Percentiles rank a stretch among this genome's conserved stretches.
phyloP scores from a whole-genome alignment of 495 filamentous ascomycete species.

The Pseudevernia furfuracea region DNA sequence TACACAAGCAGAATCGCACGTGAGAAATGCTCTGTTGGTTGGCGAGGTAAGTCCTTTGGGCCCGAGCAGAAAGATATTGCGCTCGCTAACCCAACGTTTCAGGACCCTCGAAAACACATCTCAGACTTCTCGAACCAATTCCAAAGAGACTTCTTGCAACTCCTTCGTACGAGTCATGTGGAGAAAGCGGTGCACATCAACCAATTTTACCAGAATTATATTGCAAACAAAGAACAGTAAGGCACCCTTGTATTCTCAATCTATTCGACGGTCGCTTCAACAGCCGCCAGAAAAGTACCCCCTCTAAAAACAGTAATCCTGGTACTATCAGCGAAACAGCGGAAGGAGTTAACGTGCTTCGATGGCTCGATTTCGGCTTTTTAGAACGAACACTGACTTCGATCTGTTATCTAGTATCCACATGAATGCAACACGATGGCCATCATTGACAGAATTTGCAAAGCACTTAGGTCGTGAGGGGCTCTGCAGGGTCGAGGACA shows the following conservation, averaged over 20 bases:
- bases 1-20: slow-evolving; percentile 69
- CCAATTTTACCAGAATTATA: slow-evolving; percentile 88
- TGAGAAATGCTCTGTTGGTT: slow-evolving; percentile 53
- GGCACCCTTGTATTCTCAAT: background rate
- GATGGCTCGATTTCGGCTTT: background rate
- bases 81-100: background rate
- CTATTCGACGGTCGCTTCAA: background rate
- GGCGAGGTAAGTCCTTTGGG: background rate
- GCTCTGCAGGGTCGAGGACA: slow-evolving; percentile 79
- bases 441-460: slow-evolving; percentile 75
- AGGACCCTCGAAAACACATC: slow-evolving; percentile 37
- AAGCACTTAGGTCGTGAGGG: slow-evolving; percentile 77
- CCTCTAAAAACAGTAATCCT: background rate
- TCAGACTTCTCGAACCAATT: slow-evolving; percentile 72
- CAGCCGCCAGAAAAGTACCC: background rate
- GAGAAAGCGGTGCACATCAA: slow-evolving; percentile 81
- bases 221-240: slow-evolving; percentile 64
- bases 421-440: slow-evolving; percentile 89
- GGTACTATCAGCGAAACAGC: background rate
- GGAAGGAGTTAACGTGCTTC: background rate
- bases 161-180: slow-evolving; percentile 70
- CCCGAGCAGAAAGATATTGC: background rate
- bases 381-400: background rate
- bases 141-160: slow-evolving; percentile 64
- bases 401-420: slow-evolving; percentile 44